Percentiles rank a stretch among this genome's conserved stretches.
phyloP scores from a whole-genome alignment of 2,329 filamentous ascomycete species.

The Cladosporium phlei region DNA sequence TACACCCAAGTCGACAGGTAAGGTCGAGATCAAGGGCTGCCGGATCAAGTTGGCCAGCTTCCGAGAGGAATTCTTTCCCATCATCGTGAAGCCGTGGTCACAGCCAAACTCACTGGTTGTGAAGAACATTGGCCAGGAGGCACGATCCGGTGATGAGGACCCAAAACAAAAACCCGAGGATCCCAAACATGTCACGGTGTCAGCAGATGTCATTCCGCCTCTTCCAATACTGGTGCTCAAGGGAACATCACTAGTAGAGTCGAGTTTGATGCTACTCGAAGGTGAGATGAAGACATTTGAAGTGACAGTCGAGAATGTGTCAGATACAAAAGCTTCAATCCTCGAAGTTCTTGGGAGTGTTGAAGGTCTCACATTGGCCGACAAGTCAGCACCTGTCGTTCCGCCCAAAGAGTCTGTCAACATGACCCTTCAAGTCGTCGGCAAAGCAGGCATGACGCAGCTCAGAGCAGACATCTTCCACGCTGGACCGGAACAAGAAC shows the following conservation, averaged over 20 bases:
- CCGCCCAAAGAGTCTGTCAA: slow-evolving; percentile 47
- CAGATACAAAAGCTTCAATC: slow-evolving; percentile 55
- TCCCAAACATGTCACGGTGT: slow-evolving; percentile 19
- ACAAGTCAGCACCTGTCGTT: neutral
- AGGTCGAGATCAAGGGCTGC: slow-evolving; percentile 71
- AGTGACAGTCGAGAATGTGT: slow-evolving; percentile 75
- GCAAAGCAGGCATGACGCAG: slow-evolving; percentile 76
- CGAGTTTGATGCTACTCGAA: slow-evolving; percentile 86
- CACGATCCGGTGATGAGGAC: neutral
- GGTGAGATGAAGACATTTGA: slow-evolving; percentile 76
- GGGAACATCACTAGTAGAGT: slow-evolving; percentile 73
- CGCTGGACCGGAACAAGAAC: slow-evolving; percentile 15
- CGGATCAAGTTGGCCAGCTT: slow-evolving; percentile 76
- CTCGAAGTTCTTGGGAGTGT: slow-evolving; percentile 24
- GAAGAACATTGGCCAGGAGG: slow-evolving; percentile 47
- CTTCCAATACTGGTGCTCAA: slow-evolving; percentile 75
- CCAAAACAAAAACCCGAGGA: slow-evolving; percentile 6
- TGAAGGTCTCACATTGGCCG: slow-evolving; percentile 9
- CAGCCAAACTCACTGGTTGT: slow-evolving; percentile 66
- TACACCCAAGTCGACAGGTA: slow-evolving; percentile 61
- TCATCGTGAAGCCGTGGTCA: slow-evolving; percentile 73
- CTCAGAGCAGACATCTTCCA: slow-evolving; percentile 83
- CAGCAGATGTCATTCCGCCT: slow-evolving; percentile 63
- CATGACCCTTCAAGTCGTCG: slow-evolving; percentile 79
- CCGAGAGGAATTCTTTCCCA: slow-evolving; percentile 74